A percentile compares a stretch with the other conserved stretches of the same genome.
These are phyloP conservation scores for Pythium apleroticum DNA, from an alignment of 352 stramenopile species.

Conservation along the genomic window DNA sequence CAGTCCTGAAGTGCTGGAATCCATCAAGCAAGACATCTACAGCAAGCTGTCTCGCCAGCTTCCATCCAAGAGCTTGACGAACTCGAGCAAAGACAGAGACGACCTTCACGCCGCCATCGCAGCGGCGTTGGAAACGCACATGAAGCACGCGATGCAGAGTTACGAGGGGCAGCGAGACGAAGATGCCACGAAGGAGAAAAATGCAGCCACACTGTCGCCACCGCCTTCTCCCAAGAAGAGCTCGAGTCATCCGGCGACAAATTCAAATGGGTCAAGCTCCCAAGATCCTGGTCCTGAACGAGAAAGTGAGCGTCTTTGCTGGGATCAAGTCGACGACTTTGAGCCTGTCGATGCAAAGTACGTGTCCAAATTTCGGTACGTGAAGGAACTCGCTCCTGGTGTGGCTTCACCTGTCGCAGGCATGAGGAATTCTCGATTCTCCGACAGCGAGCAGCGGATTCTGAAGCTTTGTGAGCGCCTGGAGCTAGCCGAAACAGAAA, in stretches of 20 bases:
- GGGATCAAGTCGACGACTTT: slow-evolving; percentile 53
- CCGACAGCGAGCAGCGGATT: slow-evolving; percentile 45
- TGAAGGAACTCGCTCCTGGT: slow-evolving; percentile 28
- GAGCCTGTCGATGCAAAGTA: slow-evolving; percentile 45
- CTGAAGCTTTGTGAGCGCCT: slow-evolving; percentile 60
- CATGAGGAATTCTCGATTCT: slow-evolving; percentile 17
- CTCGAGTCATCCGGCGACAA: background rate
- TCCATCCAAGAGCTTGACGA: slow-evolving; percentile 1
- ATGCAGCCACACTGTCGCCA: background rate
- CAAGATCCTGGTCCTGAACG: background rate
- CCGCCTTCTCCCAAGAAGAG: slow-evolving; percentile 13
- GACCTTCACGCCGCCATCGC: slow-evolving; percentile 56
- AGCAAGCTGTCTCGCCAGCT: slow-evolving; percentile 50
- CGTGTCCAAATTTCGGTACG: slow-evolving; percentile 39
- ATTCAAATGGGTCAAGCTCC: background rate
- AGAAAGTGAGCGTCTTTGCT: slow-evolving; percentile 34
- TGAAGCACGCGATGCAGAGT: slow-evolving; percentile 38
- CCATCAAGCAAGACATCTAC: slow-evolving; percentile 66
- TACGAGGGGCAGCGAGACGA: slow-evolving; percentile 28
- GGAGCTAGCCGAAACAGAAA: slow-evolving; percentile 40
- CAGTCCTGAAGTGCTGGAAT: slow-evolving; percentile 46
- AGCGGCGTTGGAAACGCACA: slow-evolving; percentile 44
- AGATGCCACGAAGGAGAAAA: slow-evolving; percentile 15
- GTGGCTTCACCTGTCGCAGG: slow-evolving; percentile 22
- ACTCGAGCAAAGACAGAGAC: slow-evolving; percentile 17